Conservation (phyloP, 805 yeast genomes). For the Diddensiella santjacobensis region DNA sequence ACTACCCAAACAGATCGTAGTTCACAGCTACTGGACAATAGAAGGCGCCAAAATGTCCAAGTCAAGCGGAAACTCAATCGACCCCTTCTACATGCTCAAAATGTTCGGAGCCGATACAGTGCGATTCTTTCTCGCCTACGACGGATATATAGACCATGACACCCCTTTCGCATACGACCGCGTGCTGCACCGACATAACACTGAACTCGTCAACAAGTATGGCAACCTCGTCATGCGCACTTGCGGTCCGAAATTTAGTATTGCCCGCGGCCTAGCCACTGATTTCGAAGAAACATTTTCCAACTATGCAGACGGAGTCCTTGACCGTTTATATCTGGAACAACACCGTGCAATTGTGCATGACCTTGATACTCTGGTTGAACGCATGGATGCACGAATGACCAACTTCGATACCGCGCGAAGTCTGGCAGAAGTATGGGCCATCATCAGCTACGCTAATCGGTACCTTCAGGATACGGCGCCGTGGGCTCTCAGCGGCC, state of each 20-base stretch:
- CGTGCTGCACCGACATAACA: slow-evolving; percentile 39
- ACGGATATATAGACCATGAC: slow-evolving; percentile 71
- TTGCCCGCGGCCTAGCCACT: slow-evolving; percentile 40
- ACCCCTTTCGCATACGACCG: slow-evolving; percentile 72
- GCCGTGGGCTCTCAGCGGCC: slow-evolving; percentile 63
- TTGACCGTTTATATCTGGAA: slow-evolving; percentile 1
- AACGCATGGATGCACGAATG: slow-evolving; percentile 43
- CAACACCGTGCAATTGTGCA: slow-evolving; percentile 28
- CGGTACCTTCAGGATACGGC: slow-evolving; percentile 59
- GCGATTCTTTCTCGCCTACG: slow-evolving; percentile 71
- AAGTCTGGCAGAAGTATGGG: slow-evolving; percentile 60
- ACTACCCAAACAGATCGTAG: slow-evolving; percentile 70
- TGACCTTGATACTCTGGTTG: slow-evolving; percentile 37
- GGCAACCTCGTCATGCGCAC: slow-evolving; percentile 75
- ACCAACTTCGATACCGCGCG: slow-evolving; percentile 48
- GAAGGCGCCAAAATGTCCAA: slow-evolving; percentile 93
- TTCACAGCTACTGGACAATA: slow-evolving; percentile 93
- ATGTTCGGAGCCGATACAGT: slow-evolving; percentile 59
- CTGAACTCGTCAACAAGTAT: slow-evolving; percentile 70
- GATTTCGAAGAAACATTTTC: slow-evolving; percentile 1
- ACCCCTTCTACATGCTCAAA: slow-evolving; percentile 65
- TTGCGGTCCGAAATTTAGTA: slow-evolving; percentile 65
- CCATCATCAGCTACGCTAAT: slow-evolving; percentile 56
- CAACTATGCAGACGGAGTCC: slow-evolving; percentile 2
- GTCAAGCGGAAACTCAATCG: slow-evolving; percentile 88